These are phyloP conservation scores for Eremochloa ophiuroides DNA, from an alignment of 176 grass and related monocot species.

Conservation along the genomic window DNA sequence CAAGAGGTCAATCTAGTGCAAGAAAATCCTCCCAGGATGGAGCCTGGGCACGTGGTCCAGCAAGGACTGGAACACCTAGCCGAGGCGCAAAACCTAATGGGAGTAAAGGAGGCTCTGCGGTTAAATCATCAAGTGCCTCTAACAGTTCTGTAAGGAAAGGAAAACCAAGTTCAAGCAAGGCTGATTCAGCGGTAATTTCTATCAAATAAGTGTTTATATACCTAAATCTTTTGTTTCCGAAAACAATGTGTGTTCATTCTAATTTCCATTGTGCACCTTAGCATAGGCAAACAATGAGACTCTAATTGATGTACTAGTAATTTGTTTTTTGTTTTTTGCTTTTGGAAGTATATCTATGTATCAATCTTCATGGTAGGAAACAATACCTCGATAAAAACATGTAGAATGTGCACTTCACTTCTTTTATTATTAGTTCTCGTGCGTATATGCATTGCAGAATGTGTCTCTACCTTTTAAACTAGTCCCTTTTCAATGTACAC, in stretches of 20 bases:
- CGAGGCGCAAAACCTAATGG: slow-evolving; percentile 63
- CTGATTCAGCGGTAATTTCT: slow-evolving; percentile 64
- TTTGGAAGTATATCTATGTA: neutral
- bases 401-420: neutral
- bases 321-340: slow-evolving; percentile 10
- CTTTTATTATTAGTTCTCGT: neutral
- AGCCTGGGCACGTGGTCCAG: slow-evolving; percentile 68
- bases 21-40: slow-evolving; percentile 82
- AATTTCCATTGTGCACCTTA: neutral
- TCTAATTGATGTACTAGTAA: neutral
- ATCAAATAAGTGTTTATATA: neutral
- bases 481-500: neutral
- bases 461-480: neutral
- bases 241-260: neutral
- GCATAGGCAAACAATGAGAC: neutral
- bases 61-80: slow-evolving; percentile 55
- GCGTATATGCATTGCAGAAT: neutral
- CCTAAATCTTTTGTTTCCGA: neutral
- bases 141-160: slow-evolving; percentile 63
- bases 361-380: neutral
- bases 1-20: slow-evolving; percentile 47
- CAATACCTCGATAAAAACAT: neutral
- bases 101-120: slow-evolving; percentile 42
- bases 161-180: slow-evolving; percentile 63
- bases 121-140: slow-evolving; percentile 51